Evolutionary conservation across 139 green algal genomes (phyloP).

Genomic region (Chlorella sorokiniana): DNA sequence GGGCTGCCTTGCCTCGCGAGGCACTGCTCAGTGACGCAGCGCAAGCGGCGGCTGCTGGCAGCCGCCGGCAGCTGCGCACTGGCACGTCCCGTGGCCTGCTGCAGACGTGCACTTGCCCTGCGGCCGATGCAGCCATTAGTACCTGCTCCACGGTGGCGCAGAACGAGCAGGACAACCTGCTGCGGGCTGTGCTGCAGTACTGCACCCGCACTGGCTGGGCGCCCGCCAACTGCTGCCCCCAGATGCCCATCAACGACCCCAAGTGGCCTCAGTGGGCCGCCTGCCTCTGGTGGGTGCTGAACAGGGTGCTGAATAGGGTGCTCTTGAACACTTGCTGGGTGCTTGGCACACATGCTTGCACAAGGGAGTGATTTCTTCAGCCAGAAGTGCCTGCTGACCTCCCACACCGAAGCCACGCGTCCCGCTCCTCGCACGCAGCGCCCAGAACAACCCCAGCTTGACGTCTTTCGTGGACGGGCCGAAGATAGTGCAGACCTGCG

Average conservation of each 20-base stretch:
- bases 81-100: neutral
- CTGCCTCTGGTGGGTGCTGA: conserved; percentile 19
- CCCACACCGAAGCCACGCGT: too few species aligned
- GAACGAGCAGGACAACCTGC: neutral
- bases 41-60: neutral
- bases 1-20: too few species aligned
- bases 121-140: neutral
- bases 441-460: neutral
- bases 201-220: neutral
- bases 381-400: too few species aligned
- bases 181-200: neutral
- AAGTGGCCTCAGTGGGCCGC: conserved; percentile 16
- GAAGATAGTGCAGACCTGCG: conserved; percentile 12
- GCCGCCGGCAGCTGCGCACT: neutral
- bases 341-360: neutral
- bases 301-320: too few species aligned
- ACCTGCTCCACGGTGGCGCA: neutral
- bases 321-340: too few species aligned
- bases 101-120: conserved; percentile 1
- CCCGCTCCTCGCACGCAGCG: neutral
- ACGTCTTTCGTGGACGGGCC: neutral
- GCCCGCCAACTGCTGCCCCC: neutral
- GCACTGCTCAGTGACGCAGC: too few species aligned
- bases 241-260: conserved; percentile 10
- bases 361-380: neutral